Percentiles rank a stretch among this genome's conserved stretches.
Evolutionary conservation across 352 stramenopile species (phyloP).

Genomic region (Phytophthora boehmeriae): DNA sequence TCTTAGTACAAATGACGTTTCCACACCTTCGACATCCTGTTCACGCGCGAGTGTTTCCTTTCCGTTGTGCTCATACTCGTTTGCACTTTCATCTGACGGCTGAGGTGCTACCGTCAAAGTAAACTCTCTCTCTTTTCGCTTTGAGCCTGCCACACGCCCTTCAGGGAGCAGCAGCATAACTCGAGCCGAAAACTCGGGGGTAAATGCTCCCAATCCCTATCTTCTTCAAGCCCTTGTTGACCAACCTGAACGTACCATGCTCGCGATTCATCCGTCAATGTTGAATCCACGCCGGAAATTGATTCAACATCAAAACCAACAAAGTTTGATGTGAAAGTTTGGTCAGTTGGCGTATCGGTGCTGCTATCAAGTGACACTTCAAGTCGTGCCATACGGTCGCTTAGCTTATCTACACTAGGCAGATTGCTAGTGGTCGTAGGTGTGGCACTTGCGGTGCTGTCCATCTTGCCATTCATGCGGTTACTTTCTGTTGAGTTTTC

Average conservation of each 20-base stretch:
- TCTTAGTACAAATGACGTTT: constrained; percentile 71
- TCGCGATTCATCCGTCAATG: constrained; percentile 5
- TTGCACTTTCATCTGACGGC: constrained; percentile 1
- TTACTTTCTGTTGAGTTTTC: constrained; percentile 13
- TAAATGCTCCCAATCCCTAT: constrained; percentile 73
- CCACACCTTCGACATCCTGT: constrained; percentile 19
- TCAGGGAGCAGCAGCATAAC: constrained; percentile 74
- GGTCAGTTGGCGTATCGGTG: constrained; percentile 12
- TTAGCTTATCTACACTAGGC: constrained; percentile 19
- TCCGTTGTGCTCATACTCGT: constrained; percentile 5
- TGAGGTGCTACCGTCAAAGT: constrained; percentile 47
- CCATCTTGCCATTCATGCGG: constrained; percentile 19
- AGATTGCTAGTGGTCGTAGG: constrained; percentile 13
- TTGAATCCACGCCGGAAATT: neutral
- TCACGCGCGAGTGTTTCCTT: neutral
- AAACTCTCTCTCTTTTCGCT: constrained; percentile 72
- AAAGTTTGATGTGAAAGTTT: constrained; percentile 36
- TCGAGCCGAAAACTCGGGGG: constrained; percentile 73
- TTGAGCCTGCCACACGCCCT: constrained; percentile 51
- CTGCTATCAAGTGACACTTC: constrained; percentile 8
- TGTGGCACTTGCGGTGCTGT: constrained; percentile 28
- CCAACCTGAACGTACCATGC: constrained; percentile 33
- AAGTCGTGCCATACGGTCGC: constrained; percentile 27
- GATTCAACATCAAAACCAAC: constrained; percentile 10
- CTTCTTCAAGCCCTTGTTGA: constrained; percentile 36